Evolutionary conservation across 352 stramenopile genomes (phyloP), one percentile per base, ranked within the genome.

Genomic region (Ochromonadaceae sp.): DNA sequence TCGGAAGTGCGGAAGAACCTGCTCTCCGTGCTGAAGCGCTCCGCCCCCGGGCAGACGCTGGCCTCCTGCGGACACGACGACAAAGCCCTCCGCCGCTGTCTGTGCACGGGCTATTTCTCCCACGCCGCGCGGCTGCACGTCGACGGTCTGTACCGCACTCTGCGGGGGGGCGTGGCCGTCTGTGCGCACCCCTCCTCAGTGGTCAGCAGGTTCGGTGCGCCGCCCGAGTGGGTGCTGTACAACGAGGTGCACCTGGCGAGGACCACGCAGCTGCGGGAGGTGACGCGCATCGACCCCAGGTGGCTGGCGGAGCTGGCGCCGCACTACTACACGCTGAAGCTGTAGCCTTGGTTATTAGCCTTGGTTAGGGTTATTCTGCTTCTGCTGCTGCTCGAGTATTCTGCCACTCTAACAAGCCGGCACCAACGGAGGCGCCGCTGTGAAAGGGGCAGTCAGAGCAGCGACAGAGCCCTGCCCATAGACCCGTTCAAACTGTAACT

Each of bases 231-330:
- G 84, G 76, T 93, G 0, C 82, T 98, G 38, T 99, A 99, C 76
- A 90, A 99, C 74, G 93, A 98, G 59, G 80, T 99, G 35, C 87
- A 92, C 17, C 70, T 95, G 26, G 94, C 87, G 31, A 89, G 85
- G 12, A 91, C 90, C 49, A 93, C 99, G 70, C 99, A 99, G 79
- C 99, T 99, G 95, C 84, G 93, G 65, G 98, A 97, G 69, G 91
- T 98, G 59, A 96, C 98, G 88, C 91, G 92, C 5, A 97, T 99
- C 75, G 91, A 99, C 77, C 86, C 93, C 22, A 97, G 97, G 71
- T 99, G 93, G 92, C 82, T 99, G 20, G 83, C 97, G 30, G 91
- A 99, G 77, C 75, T 99, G 17, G 90, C 88, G 10, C 89, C 89
- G 0, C 85, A 83, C 32, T 94, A 43, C 25, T 65, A 53, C n/a